phyloP scores from a whole-genome alignment of 2,329 filamentous ascomycete genomes.

The Phialophora macrospora region DNA sequence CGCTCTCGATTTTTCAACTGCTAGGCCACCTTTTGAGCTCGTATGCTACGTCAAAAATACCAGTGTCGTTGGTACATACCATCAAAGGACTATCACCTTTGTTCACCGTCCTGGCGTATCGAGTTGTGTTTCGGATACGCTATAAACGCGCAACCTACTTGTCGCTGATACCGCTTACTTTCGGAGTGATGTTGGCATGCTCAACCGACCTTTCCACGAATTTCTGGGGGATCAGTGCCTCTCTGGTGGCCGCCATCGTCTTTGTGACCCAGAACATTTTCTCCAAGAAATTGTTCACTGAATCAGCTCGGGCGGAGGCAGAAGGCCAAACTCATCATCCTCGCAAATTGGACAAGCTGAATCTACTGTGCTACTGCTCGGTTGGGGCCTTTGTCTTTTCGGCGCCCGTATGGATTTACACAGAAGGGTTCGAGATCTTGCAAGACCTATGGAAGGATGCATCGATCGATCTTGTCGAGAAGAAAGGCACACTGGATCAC shows the following conservation, averaged over 20 bases:
- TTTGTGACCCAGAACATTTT: conserved; percentile 99
- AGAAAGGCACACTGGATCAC: conserved; percentile 72
- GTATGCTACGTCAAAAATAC: conserved; percentile 90
- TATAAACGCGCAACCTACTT: conserved; percentile 88
- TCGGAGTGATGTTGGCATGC: conserved; percentile 95
- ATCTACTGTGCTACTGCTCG: conserved; percentile 95
- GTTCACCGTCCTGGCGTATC: conserved; percentile 93
- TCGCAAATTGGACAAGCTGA: conserved; percentile 92
- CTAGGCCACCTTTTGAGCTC: conserved; percentile 92
- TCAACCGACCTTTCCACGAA: conserved; percentile 90
- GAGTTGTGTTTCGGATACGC: conserved; percentile 82
- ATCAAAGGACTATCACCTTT: conserved; percentile 97
- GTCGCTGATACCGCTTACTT: conserved; percentile 84
- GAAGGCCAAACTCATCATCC: conserved; percentile 67
- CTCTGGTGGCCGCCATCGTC: conserved; percentile 85
- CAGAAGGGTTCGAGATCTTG: conserved; percentile 79
- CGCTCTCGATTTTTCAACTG: conserved; percentile 89
- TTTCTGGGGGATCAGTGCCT: conserved; percentile 85
- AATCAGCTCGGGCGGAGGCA: conserved; percentile 81
- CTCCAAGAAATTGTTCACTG: conserved; percentile 96
- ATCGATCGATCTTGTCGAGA: conserved; percentile 74
- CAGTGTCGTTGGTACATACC: conserved; percentile 95
- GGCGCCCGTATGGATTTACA: conserved; percentile 89
- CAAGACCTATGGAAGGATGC: conserved; percentile 80
- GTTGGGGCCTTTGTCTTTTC: conserved; percentile 89